A percentile compares a stretch with the other conserved stretches of the same genome.
These are phyloP conservation scores for Chalciporus sp. DNA, from an alignment of 1,284 basidiomycete species.

Conservation along the genomic window DNA sequence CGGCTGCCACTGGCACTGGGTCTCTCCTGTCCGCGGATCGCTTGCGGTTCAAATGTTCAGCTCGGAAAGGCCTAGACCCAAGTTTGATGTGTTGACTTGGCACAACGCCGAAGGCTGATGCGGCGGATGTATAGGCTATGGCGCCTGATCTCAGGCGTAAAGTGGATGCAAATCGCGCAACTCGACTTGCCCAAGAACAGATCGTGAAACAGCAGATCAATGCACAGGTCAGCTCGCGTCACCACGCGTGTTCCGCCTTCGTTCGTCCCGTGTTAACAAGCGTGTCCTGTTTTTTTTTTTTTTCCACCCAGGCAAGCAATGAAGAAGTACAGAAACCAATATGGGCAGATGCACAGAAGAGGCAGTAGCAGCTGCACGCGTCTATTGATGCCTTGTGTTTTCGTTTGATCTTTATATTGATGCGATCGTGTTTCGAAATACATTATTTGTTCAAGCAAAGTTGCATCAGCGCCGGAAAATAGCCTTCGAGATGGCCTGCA, in stretches of 20 bases:
- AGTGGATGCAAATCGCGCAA: slow-evolving; percentile 63
- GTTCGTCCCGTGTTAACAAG: slow-evolving; percentile 6
- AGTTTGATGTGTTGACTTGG: slow-evolving; percentile 2
- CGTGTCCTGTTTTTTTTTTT: neutral
- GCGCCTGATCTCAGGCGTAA: slow-evolving; percentile 67
- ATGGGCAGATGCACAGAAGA: slow-evolving; percentile 44
- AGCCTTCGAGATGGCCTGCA: neutral
- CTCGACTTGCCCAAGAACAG: slow-evolving; percentile 57
- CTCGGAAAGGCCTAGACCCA: neutral
- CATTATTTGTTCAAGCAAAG: neutral
- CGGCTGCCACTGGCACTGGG: neutral
- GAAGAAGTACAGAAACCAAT: slow-evolving; percentile 54
- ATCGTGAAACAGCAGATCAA: slow-evolving; percentile 54
- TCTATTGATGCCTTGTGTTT: neutral
- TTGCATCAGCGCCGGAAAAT: neutral
- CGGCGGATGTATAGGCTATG: slow-evolving; percentile 51
- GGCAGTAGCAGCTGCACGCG: neutral
- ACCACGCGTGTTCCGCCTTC: neutral
- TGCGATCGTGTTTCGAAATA: neutral
- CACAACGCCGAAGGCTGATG: neutral
- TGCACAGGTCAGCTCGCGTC: slow-evolving; percentile 50
- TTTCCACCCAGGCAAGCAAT: slow-evolving; percentile 31
- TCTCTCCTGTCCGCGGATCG: neutral
- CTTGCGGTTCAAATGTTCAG: neutral
- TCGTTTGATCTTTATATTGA: neutral